Base-by-base conservation (phyloP, 1,284 basidiomycete species). In the Ganoderma sinense region DNA sequence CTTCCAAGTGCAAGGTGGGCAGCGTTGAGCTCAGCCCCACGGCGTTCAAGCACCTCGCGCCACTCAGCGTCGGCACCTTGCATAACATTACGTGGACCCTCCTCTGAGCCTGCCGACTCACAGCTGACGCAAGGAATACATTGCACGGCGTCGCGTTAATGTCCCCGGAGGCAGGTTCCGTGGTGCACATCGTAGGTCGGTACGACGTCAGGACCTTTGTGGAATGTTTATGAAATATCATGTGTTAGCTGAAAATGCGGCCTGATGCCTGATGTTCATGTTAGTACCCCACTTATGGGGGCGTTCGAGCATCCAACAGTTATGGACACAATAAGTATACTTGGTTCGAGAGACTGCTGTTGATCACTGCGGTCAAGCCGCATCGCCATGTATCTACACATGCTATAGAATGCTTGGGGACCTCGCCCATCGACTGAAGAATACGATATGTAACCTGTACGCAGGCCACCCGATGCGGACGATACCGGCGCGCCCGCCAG, bases 11-110 rank as follows among this genome's bases (percentile, higher is more conserved):
- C 70, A 77, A 75, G 2, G 69, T 75, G 29, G 74, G 78, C 59
- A 79, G 80, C 66, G 76, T 87, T 65, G 86, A 87, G 75, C 77
- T 87, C 51, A 82, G 82, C 8, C 79, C 78, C 8, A 76, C 79
- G 2, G 82, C 83, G 13, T 87, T 86, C 75, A 73, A 78, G 65
- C 72, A 82, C 43, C 78, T 87, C 60, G 83, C 83, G 5, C 70
- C 74, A 69, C 66, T 76, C 60, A 48, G 58, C 29, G 66, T 72
- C 26, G 75, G 75, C 36, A 72, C 73, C 62, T 69, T 76, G 62
- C 62, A 67, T 62, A 71, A 69, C 63, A 64, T 76, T n/a, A 73
- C 67, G 55, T 75, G 75, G 75, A 69, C 48, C 23, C 48, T 26
- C 14, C 48, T 51, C 10, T 48, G 45, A 48, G 45, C n/a, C n/a